Evolutionary conservation across 2,329 filamentous ascomycete species (phyloP), one percentile per base, ranked within the genome.

Genomic region (Colletotrichum incanum): DNA sequence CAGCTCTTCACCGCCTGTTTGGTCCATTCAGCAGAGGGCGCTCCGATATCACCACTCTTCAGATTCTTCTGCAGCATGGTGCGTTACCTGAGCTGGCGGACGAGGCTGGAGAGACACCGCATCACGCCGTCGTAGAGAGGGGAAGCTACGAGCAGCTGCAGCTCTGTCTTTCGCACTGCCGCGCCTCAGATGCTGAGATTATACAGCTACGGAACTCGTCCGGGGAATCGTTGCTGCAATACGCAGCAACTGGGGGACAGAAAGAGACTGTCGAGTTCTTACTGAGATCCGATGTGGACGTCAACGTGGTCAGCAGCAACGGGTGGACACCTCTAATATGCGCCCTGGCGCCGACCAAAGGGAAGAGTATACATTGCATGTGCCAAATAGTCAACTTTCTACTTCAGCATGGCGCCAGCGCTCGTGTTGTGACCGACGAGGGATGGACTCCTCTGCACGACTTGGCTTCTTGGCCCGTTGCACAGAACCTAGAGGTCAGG

Each of bases 301-400:
- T 78, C 37, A 76, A 80, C 55, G 52, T 60, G 1, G 41, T 31
- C 1, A 80, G 71, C 67, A 14, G 60, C 12, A 77, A 78, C 54
- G 75, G 77, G 56, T 81, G 79, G 79, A 81, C 79, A 14, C 79
- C 79, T 7, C 68, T 80, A 23, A 64, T 79, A 41, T 80, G 78
- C 50, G 78, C 78, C 9, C 62, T 80, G 2, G 50, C 63, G 12
- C 76, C 71, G 12, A 67, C 60, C 11, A 41, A 9, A 12, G 5
- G 9, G 23, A 73, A 73, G 23, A 69, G 54, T 2, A 50, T 65
- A 11, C 2, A n/a, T 5, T 50, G 75, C 11, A 67, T 71, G 9
- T 34, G 74, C 18, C 50, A 45, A 4, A 62, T 72, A 16, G 74
- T 76, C 9, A 68, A 63, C 14, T n/a, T 74, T 61, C 74, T 79